Base-by-base conservation (phyloP, 1,139 yeast genomes). In the Blastobotrys persicus region DNA sequence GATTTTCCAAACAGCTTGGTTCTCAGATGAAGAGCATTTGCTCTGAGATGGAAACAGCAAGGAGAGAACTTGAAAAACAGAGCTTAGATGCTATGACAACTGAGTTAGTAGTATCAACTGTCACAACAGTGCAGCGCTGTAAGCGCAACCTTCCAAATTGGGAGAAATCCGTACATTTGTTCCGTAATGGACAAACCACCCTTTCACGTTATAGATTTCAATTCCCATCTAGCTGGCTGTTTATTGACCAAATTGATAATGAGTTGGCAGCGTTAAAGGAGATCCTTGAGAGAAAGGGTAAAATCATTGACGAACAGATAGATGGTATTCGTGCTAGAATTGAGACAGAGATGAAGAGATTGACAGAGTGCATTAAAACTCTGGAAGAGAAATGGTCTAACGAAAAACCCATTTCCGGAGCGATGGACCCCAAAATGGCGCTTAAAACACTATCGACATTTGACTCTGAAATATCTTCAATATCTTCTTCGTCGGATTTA, bases 221-320 rank as follows among this genome's bases (percentile, higher is more conserved):
- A 37, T 76, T 80, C 48, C 79, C 84, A 0, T 45, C 64, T 0
- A 75, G 75, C 23, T 85, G 92, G 88, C 55, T 83, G 1, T 79
- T 71, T 60, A 71, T 73, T 40, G 94, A 85, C 43, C 94, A 86
- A 57, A 57, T 88, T 1, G 83, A 79, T 23, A 74, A 71, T 50
- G 80, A 78, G 47, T 63, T 76, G 51, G 63, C 72, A 0, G 71
- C 79, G 4, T 63, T 86, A 7, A 56, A 61, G 0, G 74, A 78
- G 17, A 65, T 83, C 2, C 55, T 80, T 26, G 59, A 59, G 0
- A 65, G 67, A 32, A 78, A 78, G 55, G 59, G 65, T 3, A 55
- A 56, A 1, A 59, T 71, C 4, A 67, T 86, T n/a, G 66, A 72
- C 4, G 70, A 71, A 0, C 77, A 81, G 50, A 56, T 60, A 16